Base-by-base conservation (phyloP, 306 rosid species). In the Dryas alaskensis region DNA sequence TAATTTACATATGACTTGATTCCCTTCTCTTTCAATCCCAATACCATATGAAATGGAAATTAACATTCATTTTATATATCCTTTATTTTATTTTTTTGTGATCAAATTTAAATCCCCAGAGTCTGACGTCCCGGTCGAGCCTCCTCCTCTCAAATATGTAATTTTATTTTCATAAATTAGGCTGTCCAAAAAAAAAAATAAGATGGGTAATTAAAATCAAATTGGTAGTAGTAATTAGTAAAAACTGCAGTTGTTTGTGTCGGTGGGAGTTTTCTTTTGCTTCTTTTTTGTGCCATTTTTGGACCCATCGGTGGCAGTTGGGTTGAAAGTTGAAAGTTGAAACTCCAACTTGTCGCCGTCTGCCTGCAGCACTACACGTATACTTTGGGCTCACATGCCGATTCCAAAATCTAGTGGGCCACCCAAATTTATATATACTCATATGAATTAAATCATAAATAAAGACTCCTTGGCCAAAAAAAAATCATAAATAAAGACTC, bases 11-110 rank as follows among this genome's bases (percentile, higher is more conserved):
- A 10, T 25, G 7, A 8, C 4, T 9, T 63, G 50, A 55, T 54
- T 70, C 75, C 65, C 25, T 7, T 70, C 64, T 70, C 74, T 65
- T 70, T 55, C 65, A 57, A 70, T 70, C 75, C 75, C 75, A 70
- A 55, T 43, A 43, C 62, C 10, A 4, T n/a, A 9, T 69, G 50
- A 31, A 22, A 22, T 22, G 22, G 17, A 39, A 69, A 52, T 68
- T 16, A 51, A 27, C 60, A 57, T 14, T 8, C 25, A 55, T 16
- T 1, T 11, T 59, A 22, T 22, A 22, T 27, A 4, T 31, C 16
- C 27, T 59, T 11, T 5, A 0, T 3, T 19, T 19, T 10, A 1
- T 60, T 31, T 12, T 70, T 17, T 0, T 42, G 8, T 14, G 10
- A 57, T 12, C 75, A 71, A 43, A 71, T 71, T 12, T 65, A 71